Evolutionary conservation across 2,329 filamentous ascomycete genomes (phyloP), one percentile per base, ranked within the genome.

Genomic region (Hyphodiscus sp.): DNA sequence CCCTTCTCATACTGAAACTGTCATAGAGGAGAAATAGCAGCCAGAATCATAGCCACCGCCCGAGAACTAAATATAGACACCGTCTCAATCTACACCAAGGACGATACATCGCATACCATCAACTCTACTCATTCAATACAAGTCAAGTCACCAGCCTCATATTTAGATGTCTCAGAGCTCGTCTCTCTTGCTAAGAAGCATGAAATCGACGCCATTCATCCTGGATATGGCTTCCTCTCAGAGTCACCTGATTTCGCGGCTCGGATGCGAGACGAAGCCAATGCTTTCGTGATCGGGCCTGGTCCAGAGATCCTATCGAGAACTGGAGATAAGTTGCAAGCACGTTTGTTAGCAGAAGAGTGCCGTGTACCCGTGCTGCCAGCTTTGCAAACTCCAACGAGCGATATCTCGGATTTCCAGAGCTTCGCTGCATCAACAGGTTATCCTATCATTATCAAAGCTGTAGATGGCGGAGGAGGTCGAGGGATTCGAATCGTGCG

Each of bases 331-430:
- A 78, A 82, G 54, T 82, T 83, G 1, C 58, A 68, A 56, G 70
- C 70, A 2, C 87, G 88, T 62, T 85, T 86, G 58, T 86, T 88
- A 78, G 82, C 76, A 20, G 76, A 79, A 20, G 83, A 63, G 23
- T 65, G 85, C 41, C 79, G 81, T 2, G 84, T 89, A 1, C 84
- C 83, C n/a, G 87, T 85, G 53, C 83, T 89, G 48, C 85, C 85
- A 1, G 85, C 85, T 13, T 85, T 88, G 57, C 82, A 86, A 63
- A 83, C 81, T 38, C 68, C 74, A 1, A 83, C 86, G 44, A 82
- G 86, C 69, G 78, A 84, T 16, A 55, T 82, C 56, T 67, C 71
- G 2, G 80, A 87, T 62, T 83, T 87, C 2, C 74, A 78, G 50
- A 76, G 78, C 53, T 70, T 69, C 13, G 69, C 69, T 4, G 44